A percentile compares a stretch with the other conserved stretches of the same genome.
These are phyloP conservation scores for Penicillium verrucosum DNA, from an alignment of 2,329 filamentous ascomycete species.

Conservation along the genomic window DNA sequence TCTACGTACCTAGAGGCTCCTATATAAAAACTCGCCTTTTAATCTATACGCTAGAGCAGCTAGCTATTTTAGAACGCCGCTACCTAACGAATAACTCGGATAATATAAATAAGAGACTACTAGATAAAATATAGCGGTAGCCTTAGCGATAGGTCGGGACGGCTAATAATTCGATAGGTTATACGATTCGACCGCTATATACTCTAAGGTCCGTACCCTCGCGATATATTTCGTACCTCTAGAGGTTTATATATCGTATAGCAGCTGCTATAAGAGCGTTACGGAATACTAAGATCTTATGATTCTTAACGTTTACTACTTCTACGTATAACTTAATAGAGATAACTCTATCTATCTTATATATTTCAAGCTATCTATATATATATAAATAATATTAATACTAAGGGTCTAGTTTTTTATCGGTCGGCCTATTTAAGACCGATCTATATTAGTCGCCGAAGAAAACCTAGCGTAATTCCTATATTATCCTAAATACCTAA, in stretches of 20 bases:
- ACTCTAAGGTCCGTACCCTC: no score
- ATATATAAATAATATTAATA: no score
- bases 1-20: neutral
- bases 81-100: neutral
- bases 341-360: no score
- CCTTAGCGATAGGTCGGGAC: neutral
- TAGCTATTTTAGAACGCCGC: neutral
- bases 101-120: neutral
- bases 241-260: neutral
- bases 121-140: neutral
- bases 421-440: no score
- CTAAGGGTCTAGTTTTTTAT: no score
- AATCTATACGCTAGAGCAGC: neutral
- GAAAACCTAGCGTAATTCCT: no score
- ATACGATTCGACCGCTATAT: neutral
- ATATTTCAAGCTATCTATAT: no score
- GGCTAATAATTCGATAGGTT: neutral
- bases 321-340: neutral
- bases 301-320: neutral
- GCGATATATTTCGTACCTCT: neutral
- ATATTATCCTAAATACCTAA: no score
- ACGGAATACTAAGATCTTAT: neutral
- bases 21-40: neutral
- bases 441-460: no score
- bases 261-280: neutral